These are phyloP conservation scores for Isatis lusitanica DNA, from an alignment of 441 rosid species.

Conservation along the genomic window DNA sequence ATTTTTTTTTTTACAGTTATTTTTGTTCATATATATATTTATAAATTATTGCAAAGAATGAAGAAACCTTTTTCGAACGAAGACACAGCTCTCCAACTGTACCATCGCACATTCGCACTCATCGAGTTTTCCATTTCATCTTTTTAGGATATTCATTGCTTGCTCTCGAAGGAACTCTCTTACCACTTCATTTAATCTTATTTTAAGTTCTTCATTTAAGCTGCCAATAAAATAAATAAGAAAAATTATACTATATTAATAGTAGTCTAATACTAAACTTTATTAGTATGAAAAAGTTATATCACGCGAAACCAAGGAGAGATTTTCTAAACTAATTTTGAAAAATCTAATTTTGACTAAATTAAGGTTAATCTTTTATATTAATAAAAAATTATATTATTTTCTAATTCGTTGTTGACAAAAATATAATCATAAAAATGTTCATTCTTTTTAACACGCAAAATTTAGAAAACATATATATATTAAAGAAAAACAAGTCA, in stretches of 20 bases:
- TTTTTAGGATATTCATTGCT: slow-evolving; percentile 43
- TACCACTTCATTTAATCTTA: slow-evolving; percentile 9
- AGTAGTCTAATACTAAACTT: no score
- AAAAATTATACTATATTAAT: neutral
- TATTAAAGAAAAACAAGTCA: no score
- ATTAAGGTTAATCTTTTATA: no score
- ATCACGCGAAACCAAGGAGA: no score
- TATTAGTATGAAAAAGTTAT: no score
- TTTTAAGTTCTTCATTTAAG: slow-evolving; percentile 1
- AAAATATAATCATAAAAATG: no score
- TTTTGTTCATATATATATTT: neutral
- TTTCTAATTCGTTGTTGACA: no score
- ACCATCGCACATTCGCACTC: slow-evolving; percentile 42
- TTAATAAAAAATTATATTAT: no score
- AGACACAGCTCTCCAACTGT: slow-evolving; percentile 36
- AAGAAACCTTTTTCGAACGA: slow-evolving; percentile 31
- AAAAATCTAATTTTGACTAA: no score
- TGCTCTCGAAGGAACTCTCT: slow-evolving; percentile 32
- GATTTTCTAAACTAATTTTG: no score
- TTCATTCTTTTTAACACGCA: no score
- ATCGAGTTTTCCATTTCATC: slow-evolving; percentile 34
- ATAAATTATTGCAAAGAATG: neutral
- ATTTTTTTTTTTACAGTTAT: neutral
- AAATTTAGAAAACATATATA: no score
- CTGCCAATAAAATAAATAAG: neutral